These are phyloP conservation scores for Yamadazyma dendronema DNA, from an alignment of 1,139 yeast species.

Conservation along the genomic window DNA sequence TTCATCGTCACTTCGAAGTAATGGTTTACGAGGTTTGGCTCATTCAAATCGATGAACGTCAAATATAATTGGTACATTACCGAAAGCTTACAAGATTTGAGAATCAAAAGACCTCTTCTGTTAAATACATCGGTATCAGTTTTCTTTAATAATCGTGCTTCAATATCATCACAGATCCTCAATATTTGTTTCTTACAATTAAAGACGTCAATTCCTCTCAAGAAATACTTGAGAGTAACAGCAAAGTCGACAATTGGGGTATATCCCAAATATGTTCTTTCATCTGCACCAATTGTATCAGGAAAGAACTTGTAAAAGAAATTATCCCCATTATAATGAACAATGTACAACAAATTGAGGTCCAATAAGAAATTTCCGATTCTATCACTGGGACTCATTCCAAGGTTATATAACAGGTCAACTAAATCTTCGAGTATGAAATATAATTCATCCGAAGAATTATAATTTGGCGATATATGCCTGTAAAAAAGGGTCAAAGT, in stretches of 20 bases:
- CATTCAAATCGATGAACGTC: constrained; percentile 1
- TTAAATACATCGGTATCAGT: constrained; percentile 1
- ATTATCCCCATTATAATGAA: constrained; percentile 3
- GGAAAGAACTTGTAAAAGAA: neutral
- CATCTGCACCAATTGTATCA: neutral
- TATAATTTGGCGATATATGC: constrained; percentile 3
- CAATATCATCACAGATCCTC: neutral
- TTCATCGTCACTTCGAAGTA: constrained; percentile 1
- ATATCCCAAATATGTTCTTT: constrained; percentile 1
- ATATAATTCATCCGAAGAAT: constrained; percentile 1
- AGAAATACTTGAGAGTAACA: constrained; percentile 1
- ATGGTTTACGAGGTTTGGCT: neutral
- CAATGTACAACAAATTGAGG: constrained; percentile 1
- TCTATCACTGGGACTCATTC: constrained; percentile 2
- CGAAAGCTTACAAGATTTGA: constrained; percentile 6
- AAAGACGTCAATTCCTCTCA: constrained; percentile 3
- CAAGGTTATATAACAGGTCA: constrained; percentile 2
- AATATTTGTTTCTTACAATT: constrained; percentile 4
- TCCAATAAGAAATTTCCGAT: constrained; percentile 4
- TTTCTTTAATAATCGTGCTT: neutral
- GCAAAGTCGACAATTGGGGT: constrained; percentile 1
- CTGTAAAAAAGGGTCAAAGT: constrained; percentile 3
- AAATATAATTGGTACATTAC: constrained; percentile 6
- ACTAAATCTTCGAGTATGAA: constrained; percentile 1
- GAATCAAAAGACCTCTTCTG: constrained; percentile 3